Evolutionary conservation across 176 grass and related monocot genomes (phyloP), one percentile per base, ranked within the genome.

Genomic region (Carex littledalei): DNA sequence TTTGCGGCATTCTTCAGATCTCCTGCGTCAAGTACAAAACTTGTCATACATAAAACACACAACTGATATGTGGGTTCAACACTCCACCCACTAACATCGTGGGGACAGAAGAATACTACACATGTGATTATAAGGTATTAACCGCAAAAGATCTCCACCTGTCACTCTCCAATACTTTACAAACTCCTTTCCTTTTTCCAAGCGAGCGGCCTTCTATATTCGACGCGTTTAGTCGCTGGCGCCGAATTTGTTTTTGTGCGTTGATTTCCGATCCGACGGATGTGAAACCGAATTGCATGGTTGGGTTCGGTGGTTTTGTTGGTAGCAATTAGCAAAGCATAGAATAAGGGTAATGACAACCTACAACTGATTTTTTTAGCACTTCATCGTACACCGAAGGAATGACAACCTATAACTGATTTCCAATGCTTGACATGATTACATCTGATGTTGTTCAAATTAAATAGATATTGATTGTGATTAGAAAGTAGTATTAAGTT

Each of bases 211-310:
- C 22, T 64, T 64, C 62, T 29, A 64, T 64, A 64, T 64, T 64
- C 62, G 21, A 72, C 69, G 69, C 69, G 69, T 73, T 22, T 21
- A 73, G 69, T 73, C 69, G 69, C 37, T 73, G 69, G 37, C 69
- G 69, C 78, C 34, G 52, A 62, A 81, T 18, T 3, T 60, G 8
- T 62, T 62, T 41, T 3, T 12, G 29, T 62, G 29, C 78, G 53
- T 81, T 39, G 54, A 11, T 63, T 81, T 32, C 53, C 9, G 13
- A 79, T 79, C 76, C 4, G 18, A 81, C 78, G 78, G 78, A 35
- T 37, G 6, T 20, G 15, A 63, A 63, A 60, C 7, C 18, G 32
- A 17, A 6, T 37, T 17, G 13, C 66, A 35, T 6, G 5, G 32
- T 68, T 39, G 14, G 31, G 65, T 68, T 68, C 32, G 5, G 32